Evolutionary conservation across 108 stramenopile species (phyloP).

Genomic region (Seminavis robusta): DNA sequence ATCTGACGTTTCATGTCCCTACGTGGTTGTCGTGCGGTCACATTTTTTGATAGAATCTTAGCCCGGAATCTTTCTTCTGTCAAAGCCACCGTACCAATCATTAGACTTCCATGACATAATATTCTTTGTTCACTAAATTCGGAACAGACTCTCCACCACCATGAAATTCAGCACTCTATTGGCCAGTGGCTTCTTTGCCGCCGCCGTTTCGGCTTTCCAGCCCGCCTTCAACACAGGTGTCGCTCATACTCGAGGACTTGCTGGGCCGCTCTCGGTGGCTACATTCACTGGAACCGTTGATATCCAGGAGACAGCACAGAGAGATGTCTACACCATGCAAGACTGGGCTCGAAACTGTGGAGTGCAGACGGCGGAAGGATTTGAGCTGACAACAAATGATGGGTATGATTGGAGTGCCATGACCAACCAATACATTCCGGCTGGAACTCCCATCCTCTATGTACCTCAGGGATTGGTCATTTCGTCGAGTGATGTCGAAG

Average conservation of each 20-base stretch:
- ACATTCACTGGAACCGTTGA: background rate
- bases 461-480: constrained; percentile 39
- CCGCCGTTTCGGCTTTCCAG: constrained; percentile 1
- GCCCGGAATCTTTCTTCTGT: too few relatives aligned
- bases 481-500: constrained; percentile 29
- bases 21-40: too few relatives aligned
- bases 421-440: constrained; percentile 28
- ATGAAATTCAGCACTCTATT: constrained; percentile 3
- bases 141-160: background rate
- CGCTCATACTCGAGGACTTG: too few relatives aligned
- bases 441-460: constrained; percentile 32
- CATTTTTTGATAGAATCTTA: too few relatives aligned
- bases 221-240: background rate
- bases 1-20: too few relatives aligned
- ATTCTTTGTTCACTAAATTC: too few relatives aligned
- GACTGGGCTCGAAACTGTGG: constrained; percentile 27
- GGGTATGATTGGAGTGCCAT: constrained; percentile 23
- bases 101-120: too few relatives aligned
- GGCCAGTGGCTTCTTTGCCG: background rate
- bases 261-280: background rate
- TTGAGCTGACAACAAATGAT: constrained; percentile 36
- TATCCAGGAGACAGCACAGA: background rate
- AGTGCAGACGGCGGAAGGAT: constrained; percentile 37
- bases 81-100: too few relatives aligned
- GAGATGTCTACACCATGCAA: constrained; percentile 3